phyloP scores from a whole-genome alignment of 345 rosid genomes.

The Nephelium lappaceum region DNA sequence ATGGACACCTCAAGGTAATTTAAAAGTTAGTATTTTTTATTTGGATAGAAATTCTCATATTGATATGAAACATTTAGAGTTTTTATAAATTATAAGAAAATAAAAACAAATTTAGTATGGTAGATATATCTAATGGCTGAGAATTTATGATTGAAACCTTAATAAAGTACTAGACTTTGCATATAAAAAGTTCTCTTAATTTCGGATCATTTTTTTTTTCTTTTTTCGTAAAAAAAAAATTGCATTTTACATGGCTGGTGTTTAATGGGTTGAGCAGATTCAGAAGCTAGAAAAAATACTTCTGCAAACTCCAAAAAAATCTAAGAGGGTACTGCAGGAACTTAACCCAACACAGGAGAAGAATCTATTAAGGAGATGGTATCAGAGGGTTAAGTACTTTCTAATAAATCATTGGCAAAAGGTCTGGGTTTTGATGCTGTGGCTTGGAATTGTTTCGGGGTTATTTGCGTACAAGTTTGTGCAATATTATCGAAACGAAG shows the following conservation, averaged over 20 bases:
- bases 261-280: constrained; percentile 40
- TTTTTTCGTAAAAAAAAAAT: too few species aligned
- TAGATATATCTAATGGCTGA: too few species aligned
- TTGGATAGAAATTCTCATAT: neutral
- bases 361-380: constrained; percentile 33
- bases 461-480: constrained; percentile 72
- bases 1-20: constrained; percentile 73
- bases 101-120: too few species aligned
- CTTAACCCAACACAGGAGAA: constrained; percentile 66
- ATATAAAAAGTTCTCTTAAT: too few species aligned
- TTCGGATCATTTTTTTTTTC: too few species aligned
- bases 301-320: constrained; percentile 74
- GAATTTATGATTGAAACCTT: too few species aligned
- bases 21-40: neutral
- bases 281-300: constrained; percentile 67
- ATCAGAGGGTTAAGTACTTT: constrained; percentile 56
- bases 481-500: constrained; percentile 66
- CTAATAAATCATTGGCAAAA: constrained; percentile 81
- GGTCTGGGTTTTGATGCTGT: constrained; percentile 72
- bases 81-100: too few species aligned
- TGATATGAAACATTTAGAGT: too few species aligned
- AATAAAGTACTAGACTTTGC: too few species aligned
- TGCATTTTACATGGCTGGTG: neutral
- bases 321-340: constrained; percentile 47
- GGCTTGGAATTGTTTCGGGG: constrained; percentile 61